Percentiles rank a stretch among this genome's conserved stretches.
These are phyloP conservation scores for Simmondsia chinensis DNA, from an alignment of 148 eudicot genomes.

Conservation along the genomic window DNA sequence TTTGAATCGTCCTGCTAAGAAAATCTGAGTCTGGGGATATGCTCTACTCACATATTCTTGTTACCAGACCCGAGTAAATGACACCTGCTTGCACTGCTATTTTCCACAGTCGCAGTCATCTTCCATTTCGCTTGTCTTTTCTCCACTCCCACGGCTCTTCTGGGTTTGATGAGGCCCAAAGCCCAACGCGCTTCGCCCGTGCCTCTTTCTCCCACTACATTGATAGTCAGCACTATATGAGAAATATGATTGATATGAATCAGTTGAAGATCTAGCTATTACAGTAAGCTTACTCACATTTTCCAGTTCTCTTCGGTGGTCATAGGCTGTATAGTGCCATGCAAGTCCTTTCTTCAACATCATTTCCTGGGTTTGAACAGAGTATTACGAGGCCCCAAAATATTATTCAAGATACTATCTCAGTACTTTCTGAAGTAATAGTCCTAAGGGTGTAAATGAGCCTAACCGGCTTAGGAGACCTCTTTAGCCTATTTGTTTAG, in stretches of 20 bases:
- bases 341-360: slow-evolving; percentile 95
- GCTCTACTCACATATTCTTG: too few relatives aligned
- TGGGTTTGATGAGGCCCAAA: slow-evolving; percentile 78
- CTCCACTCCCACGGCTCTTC: slow-evolving; percentile 97
- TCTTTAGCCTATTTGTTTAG: too few relatives aligned
- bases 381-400: not conserved
- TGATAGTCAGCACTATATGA: not conserved
- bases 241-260: too few relatives aligned
- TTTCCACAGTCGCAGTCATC: slow-evolving; percentile 9
- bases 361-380: slow-evolving; percentile 34
- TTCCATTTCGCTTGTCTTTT: slow-evolving; percentile 47
- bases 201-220: slow-evolving; percentile 86
- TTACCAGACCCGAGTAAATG: too few relatives aligned
- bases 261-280: not conserved
- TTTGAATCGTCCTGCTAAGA: too few relatives aligned
- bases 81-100: too few relatives aligned
- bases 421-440: too few relatives aligned
- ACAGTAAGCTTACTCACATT: slow-evolving; percentile 42
- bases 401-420: too few relatives aligned
- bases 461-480: too few relatives aligned
- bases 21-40: too few relatives aligned
- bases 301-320: slow-evolving; percentile 57
- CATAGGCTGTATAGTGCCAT: slow-evolving; percentile 91
- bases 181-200: slow-evolving; percentile 59
- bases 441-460: too few relatives aligned